Evolutionary conservation across 1,139 yeast genomes (phyloP).

Genomic region (Kluyveromyces marxianus): DNA sequence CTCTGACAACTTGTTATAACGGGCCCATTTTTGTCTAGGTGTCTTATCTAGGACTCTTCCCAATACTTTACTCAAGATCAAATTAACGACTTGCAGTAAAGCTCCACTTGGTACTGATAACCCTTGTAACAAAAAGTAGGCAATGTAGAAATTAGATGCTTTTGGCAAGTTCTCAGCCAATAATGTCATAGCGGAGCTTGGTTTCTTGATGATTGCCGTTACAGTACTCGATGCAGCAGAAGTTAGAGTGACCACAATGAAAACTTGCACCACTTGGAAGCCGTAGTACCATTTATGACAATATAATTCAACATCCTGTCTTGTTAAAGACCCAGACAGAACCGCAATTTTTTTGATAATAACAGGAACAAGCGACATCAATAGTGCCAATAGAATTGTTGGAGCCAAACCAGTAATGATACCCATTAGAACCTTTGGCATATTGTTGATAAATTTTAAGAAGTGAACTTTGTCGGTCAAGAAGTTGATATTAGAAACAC

Average conservation of each 20-base stretch:
- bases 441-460: conserved; percentile 53
- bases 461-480: conserved; percentile 53
- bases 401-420: conserved; percentile 72
- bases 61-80: conserved; percentile 38
- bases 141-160: conserved; percentile 65
- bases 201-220: conserved; percentile 44
- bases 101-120: conserved; percentile 60
- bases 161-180: conserved; percentile 57
- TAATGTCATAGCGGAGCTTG: conserved; percentile 47
- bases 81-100: conserved; percentile 45
- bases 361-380: conserved; percentile 75
- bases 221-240: conserved; percentile 75
- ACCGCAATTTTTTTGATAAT: conserved; percentile 66
- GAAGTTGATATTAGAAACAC: conserved; percentile 65
- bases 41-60: conserved; percentile 42
- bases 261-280: conserved; percentile 81
- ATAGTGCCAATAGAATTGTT: conserved; percentile 53
- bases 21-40: conserved; percentile 56
- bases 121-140: conserved; percentile 61
- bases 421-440: conserved; percentile 54
- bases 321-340: conserved; percentile 61
- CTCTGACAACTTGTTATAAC: conserved; percentile 40
- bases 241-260: conserved; percentile 71
- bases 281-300: conserved; percentile 86
- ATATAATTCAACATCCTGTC: conserved; percentile 65